Evolutionary conservation across 805 yeast species (phyloP), one percentile per base, ranked within the genome.

Genomic region (Phaffomyces thermotolerans): DNA sequence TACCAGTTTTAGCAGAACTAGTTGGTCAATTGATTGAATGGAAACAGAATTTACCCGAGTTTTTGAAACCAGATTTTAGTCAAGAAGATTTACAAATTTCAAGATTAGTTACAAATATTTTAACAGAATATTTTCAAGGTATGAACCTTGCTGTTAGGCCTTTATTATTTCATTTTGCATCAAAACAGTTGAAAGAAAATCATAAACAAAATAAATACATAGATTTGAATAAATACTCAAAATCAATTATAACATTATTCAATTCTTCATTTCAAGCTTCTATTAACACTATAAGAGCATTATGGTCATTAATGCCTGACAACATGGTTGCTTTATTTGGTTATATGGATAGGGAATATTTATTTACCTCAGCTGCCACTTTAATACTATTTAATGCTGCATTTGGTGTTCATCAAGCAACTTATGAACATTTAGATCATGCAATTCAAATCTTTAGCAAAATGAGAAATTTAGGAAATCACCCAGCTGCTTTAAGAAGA

Each of bases 271-370:
- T 84, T 59, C 91, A 84, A 57, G 91, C 89, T 0, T 82, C 90
- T 0, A 81, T 84, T 38, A 83, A 84, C 56, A 79, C 89, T 0
- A 76, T 84, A 34, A 68, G 86, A 49, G 77, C 84, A 1, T 65
- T 84, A 4, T 84, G 91, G 91, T 79, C 83, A 0, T 65, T 84
- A 38, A 68, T 81, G 57, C 86, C 84, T 0, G 84, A 81, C 44
- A 83, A 82, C 51, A 81, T 82, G 88, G 81, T 84, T n/a, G 91
- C 95, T 1, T 62, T 84, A 36, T 84, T 84, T 64, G 93, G 95
- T 2, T 84, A 86, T 69, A 84, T 84, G 91, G 95, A 84, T 57
- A 69, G 95, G 53, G 95, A 84, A 55, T 84, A 84, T 56, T 65
- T 84, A 22, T 84, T 83, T 59, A 84, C 89, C 0, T 77, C 90